These are phyloP conservation scores for Ploettnerulaceae sp. DNA, from an alignment of 2,329 filamentous ascomycete species.

Conservation along the genomic window DNA sequence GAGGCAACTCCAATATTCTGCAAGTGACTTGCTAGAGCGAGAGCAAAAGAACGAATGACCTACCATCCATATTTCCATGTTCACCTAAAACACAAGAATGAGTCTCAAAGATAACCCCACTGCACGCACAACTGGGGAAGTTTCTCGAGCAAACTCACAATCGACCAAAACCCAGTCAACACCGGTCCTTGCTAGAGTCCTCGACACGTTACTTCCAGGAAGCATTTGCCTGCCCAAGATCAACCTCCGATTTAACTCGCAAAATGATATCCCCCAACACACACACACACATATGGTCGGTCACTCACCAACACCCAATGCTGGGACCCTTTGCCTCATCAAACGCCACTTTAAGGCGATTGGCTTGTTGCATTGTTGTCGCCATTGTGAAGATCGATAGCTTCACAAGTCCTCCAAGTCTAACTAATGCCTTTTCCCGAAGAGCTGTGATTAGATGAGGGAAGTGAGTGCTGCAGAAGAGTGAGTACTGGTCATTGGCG, in stretches of 20 bases:
- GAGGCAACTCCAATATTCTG: no score
- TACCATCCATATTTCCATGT: slow-evolving; percentile 52
- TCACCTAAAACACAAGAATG: slow-evolving; percentile 13
- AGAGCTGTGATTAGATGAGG: no score
- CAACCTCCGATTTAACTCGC: not conserved
- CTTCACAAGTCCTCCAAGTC: no score
- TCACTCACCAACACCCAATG: slow-evolving; percentile 48
- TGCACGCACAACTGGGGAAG: no score
- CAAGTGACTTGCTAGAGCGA: not conserved
- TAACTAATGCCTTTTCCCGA: no score
- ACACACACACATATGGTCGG: no score
- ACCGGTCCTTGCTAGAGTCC: slow-evolving; percentile 55
- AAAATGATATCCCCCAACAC: not conserved
- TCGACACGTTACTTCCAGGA: slow-evolving; percentile 54
- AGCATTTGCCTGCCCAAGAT: slow-evolving; percentile 48
- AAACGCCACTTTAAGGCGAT: slow-evolving; percentile 47
- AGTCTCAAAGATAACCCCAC: not conserved
- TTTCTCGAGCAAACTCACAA: slow-evolving; percentile 38
- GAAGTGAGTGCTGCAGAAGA: no score
- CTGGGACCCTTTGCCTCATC: slow-evolving; percentile 41
- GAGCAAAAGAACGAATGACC: slow-evolving; percentile 7
- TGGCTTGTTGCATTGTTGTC: slow-evolving; percentile 35
- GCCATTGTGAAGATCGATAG: slow-evolving; percentile 19
- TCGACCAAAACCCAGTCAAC: slow-evolving; percentile 64
- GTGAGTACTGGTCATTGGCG: not conserved